A percentile compares a stretch with the other conserved stretches of the same genome.
phyloP scores from a whole-genome alignment of 805 yeast genomes.

The Kregervanrija delftensis region DNA sequence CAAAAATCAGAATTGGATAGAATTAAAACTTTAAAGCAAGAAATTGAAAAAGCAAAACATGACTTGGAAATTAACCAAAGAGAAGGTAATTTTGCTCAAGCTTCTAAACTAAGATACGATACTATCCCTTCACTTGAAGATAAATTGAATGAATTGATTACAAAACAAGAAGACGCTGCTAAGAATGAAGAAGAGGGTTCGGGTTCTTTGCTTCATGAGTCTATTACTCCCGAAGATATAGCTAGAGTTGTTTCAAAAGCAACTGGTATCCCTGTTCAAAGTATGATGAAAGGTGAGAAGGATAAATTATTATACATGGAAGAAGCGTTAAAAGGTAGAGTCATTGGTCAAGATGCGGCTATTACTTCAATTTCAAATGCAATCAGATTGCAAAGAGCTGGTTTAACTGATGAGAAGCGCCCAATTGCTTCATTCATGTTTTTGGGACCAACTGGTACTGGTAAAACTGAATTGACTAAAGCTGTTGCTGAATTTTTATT shows the following conservation, averaged over 20 bases:
- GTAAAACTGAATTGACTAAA: conserved; percentile 93
- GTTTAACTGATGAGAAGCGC: conserved; percentile 86
- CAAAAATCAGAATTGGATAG: conserved; percentile 73
- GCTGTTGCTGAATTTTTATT: conserved; percentile 87
- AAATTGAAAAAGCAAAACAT: conserved; percentile 74
- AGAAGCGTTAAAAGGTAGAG: conserved; percentile 62
- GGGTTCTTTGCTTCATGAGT: conserved; percentile 62
- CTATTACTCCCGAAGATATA: conserved; percentile 91
- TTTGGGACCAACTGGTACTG: conserved; percentile 98
- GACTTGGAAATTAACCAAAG: conserved; percentile 81
- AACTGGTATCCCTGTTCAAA: conserved; percentile 93
- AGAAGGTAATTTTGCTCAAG: conserved; percentile 78
- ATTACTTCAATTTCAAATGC: conserved; percentile 87
- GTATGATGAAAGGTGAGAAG: conserved; percentile 89
- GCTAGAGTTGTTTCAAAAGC: conserved; percentile 86
- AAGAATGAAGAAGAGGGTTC: conserved; percentile 28
- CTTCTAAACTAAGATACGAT: conserved; percentile 85
- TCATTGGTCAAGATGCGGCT: conserved; percentile 95
- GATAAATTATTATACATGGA: conserved; percentile 90
- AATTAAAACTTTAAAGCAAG: conserved; percentile 73
- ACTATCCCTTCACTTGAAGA: conserved; percentile 74
- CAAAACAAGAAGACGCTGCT: conserved; percentile 19
- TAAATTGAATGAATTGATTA: conserved; percentile 43
- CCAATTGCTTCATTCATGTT: conserved; percentile 97
- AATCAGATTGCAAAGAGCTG: conserved; percentile 93